Percentiles rank a stretch among this genome's conserved stretches.
These are phyloP conservation scores for Calocera cornea DNA, from an alignment of 768 basidiomycete species.

Conservation along the genomic window DNA sequence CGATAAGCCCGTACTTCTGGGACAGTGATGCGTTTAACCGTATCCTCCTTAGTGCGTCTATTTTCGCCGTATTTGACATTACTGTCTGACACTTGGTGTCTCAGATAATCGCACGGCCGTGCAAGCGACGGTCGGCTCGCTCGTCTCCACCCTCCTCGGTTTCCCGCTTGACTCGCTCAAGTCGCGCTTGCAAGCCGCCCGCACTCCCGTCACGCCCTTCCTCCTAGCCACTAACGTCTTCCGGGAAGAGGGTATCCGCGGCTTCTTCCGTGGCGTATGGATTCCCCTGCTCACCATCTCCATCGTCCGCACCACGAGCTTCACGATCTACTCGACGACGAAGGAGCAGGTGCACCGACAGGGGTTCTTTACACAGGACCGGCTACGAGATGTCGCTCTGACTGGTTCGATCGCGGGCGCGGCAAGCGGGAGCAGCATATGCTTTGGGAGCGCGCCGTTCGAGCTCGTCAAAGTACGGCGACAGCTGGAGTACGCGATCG, in stretches of 20 bases:
- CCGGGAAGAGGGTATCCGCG: conserved; percentile 71
- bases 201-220: conserved; percentile 58
- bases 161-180: conserved; percentile 83
- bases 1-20: not conserved
- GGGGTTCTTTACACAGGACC: conserved; percentile 44
- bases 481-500: conserved; percentile 86
- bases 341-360: conserved; percentile 58
- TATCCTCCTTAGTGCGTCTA: not conserved
- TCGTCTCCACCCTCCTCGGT: conserved; percentile 83
- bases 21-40: not conserved
- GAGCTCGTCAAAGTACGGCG: conserved; percentile 92
- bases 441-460: conserved; percentile 81
- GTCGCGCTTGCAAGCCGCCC: conserved; percentile 77
- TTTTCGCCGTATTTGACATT: not conserved
- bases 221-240: conserved; percentile 36
- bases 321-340: conserved; percentile 77
- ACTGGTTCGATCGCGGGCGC: conserved; percentile 76
- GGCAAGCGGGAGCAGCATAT: conserved; percentile 78
- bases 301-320: conserved; percentile 86
- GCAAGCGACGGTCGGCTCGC: conserved; percentile 80
- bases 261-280: conserved; percentile 84
- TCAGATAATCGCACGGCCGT: conserved; percentile 76
- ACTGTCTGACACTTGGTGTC: not conserved
- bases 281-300: conserved; percentile 92
- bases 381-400: conserved; percentile 53